These are phyloP conservation scores for Ophiostoma perfectum DNA, from an alignment of 2,329 filamentous ascomycete species.

Conservation along the genomic window DNA sequence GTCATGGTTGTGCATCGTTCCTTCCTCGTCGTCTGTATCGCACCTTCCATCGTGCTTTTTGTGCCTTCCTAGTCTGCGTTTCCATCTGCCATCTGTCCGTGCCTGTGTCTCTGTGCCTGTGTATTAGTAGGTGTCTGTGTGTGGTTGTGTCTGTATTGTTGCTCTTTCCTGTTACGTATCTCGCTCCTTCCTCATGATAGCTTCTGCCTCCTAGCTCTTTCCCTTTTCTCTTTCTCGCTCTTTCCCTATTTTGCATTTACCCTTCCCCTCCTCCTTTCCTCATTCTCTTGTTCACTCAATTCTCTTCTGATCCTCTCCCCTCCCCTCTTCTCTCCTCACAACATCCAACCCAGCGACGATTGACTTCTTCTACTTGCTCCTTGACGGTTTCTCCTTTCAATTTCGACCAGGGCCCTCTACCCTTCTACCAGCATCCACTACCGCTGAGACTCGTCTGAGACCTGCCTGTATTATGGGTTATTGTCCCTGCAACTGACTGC, in stretches of 20 bases:
- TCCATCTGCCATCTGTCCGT: neutral
- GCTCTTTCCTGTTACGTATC: neutral
- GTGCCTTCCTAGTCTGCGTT: conserved; percentile 2
- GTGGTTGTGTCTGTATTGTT: neutral
- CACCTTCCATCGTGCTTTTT: neutral
- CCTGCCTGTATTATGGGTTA: neutral
- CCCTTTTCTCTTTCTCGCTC: neutral
- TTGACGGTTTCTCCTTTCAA: conserved; percentile 2
- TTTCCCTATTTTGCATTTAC: neutral
- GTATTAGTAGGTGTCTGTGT: neutral
- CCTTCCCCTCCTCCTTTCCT: neutral
- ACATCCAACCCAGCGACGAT: neutral
- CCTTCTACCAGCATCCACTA: neutral
- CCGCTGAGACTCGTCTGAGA: conserved; percentile 1
- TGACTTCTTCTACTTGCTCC: neutral
- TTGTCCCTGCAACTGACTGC: too few relatives aligned
- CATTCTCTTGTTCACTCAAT: neutral
- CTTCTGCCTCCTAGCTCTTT: neutral
- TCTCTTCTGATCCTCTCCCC: neutral
- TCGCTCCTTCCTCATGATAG: neutral
- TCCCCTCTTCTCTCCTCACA: neutral
- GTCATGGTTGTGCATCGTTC: neutral
- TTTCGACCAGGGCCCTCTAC: neutral
- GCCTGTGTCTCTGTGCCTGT: neutral
- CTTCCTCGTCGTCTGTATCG: neutral